phyloP scores from a whole-genome alignment of 345 rosid genomes.

The Eutrema heterophyllum region DNA sequence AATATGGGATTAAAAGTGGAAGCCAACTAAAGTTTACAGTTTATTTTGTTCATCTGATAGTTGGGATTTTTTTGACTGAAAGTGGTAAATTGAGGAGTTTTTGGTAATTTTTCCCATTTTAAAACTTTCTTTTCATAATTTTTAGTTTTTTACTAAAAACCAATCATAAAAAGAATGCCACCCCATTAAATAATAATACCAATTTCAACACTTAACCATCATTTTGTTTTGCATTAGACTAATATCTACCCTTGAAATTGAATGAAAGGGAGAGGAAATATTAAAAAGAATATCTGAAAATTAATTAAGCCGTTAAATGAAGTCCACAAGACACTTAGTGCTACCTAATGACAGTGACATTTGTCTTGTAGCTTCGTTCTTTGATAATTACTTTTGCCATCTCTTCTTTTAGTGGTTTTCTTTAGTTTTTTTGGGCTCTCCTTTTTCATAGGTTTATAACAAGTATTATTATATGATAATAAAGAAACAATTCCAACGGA shows the following conservation, averaged over 20 bases:
- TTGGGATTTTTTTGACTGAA: too few relatives aligned
- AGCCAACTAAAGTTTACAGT: too few relatives aligned
- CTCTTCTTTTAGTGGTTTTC: constrained; percentile 12
- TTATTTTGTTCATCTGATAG: too few relatives aligned
- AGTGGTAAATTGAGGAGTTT: too few relatives aligned
- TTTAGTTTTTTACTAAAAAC: background rate
- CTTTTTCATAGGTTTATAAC: background rate
- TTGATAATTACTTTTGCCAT: constrained; percentile 18
- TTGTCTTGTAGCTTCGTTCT: background rate
- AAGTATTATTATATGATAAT: background rate
- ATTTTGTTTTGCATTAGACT: constrained; percentile 1
- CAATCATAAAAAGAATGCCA: background rate
- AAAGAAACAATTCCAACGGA: background rate
- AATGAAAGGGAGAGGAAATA: background rate
- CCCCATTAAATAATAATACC: background rate
- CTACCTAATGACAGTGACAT: constrained; percentile 34
- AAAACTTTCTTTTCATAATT: background rate
- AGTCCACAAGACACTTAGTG: constrained; percentile 21
- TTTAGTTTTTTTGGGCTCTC: background rate
- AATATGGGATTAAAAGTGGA: too few relatives aligned
- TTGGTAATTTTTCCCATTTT: too few relatives aligned
- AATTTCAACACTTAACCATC: background rate
- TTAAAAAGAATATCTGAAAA: background rate
- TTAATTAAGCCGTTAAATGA: constrained; percentile 10
- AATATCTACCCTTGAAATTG: background rate